These are phyloP conservation scores for Aspergillus tamarii DNA, from an alignment of 2,329 filamentous ascomycete species.

Conservation along the genomic window DNA sequence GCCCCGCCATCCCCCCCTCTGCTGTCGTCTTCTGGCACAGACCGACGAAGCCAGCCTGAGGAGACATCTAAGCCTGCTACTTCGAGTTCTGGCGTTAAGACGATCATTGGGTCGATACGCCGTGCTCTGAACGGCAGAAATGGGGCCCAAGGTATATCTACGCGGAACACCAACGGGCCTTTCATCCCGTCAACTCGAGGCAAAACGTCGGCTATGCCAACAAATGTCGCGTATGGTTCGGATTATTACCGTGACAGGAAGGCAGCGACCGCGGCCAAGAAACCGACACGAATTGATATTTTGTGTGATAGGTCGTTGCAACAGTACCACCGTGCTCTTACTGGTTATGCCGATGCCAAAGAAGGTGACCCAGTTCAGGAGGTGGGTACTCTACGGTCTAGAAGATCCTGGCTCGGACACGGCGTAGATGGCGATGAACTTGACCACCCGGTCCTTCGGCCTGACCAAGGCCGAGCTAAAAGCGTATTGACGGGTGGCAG, in stretches of 20 bases:
- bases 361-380: constrained; percentile 10
- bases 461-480: constrained; percentile 36
- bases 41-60: constrained; percentile 36
- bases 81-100: constrained; percentile 72
- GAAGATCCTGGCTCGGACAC: constrained; percentile 12
- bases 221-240: constrained; percentile 49
- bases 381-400: constrained; percentile 1
- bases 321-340: constrained; percentile 76
- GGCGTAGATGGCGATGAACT: not conserved
- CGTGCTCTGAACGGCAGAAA: constrained; percentile 72
- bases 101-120: constrained; percentile 81
- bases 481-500: constrained; percentile 75
- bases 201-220: constrained; percentile 47
- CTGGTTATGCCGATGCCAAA: constrained; percentile 16
- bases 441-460: not conserved
- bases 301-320: constrained; percentile 78
- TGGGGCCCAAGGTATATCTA: constrained; percentile 34
- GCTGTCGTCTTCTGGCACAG: constrained; percentile 31
- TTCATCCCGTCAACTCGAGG: constrained; percentile 38
- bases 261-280: constrained; percentile 36
- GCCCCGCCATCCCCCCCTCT: constrained; percentile 53
- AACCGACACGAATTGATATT: constrained; percentile 74
- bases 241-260: constrained; percentile 48
- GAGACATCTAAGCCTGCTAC: constrained; percentile 29
- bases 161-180: constrained; percentile 39